phyloP scores from a whole-genome alignment of 176 grass and related monocot genomes.

The Musa schizocarpa region DNA sequence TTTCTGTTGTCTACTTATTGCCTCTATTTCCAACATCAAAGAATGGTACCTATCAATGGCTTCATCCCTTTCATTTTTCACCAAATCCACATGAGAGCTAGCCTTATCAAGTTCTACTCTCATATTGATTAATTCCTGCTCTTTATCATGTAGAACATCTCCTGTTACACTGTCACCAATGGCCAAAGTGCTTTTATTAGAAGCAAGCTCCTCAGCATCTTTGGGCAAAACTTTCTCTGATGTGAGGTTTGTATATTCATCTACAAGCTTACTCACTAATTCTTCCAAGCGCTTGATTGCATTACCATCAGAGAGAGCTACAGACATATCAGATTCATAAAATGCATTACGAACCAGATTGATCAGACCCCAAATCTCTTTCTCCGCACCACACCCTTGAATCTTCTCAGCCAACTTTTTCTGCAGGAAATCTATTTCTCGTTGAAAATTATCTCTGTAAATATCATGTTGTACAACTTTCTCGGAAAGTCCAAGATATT shows the following conservation, averaged over 20 bases:
- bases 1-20: slow-evolving; percentile 35
- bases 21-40: slow-evolving; percentile 49
- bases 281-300: slow-evolving; percentile 36
- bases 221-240: slow-evolving; percentile 33
- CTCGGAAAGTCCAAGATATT: slow-evolving; percentile 65
- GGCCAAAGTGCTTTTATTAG: slow-evolving; percentile 34
- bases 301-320: slow-evolving; percentile 32
- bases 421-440: slow-evolving; percentile 51
- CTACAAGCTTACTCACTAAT: slow-evolving; percentile 53
- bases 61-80: slow-evolving; percentile 47
- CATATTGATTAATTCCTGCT: slow-evolving; percentile 24
- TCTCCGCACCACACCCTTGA: slow-evolving; percentile 43
- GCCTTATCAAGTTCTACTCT: slow-evolving; percentile 43
- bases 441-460: slow-evolving; percentile 58
- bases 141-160: slow-evolving; percentile 24
- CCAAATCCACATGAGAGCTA: slow-evolving; percentile 30
- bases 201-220: slow-evolving; percentile 37
- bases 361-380: slow-evolving; percentile 32
- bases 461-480: slow-evolving; percentile 66
- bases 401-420: slow-evolving; percentile 72
- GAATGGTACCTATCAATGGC: slow-evolving; percentile 39
- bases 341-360: slow-evolving; percentile 1
- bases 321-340: neutral
- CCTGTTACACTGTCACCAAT: slow-evolving; percentile 15
- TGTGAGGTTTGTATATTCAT: slow-evolving; percentile 37